Evolutionary conservation across 306 rosid genomes (phyloP), one percentile per base, ranked within the genome.

Genomic region (Medicago arabica): DNA sequence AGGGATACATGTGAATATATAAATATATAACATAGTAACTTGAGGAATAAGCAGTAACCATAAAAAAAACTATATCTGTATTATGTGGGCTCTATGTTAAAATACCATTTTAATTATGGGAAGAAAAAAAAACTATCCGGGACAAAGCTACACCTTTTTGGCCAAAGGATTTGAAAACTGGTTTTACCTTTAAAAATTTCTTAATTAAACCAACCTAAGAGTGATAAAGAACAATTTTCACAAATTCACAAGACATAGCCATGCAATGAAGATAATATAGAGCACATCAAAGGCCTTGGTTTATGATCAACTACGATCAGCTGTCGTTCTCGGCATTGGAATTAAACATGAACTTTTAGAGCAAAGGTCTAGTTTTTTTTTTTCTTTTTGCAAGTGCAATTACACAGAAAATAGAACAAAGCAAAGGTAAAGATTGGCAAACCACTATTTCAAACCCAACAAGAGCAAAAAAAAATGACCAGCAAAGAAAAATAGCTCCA

Each of bases 401-500:
- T 57, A 28, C 73, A 58, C 17, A 79, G 72, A 76, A 62, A 61
- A 73, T n/a, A 34, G 18, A 71, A 43, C 72, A 67, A 72, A 23
- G 2, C 28, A 23, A 23, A 23, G 28, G 28, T 23, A 23, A 21
- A 21, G 23, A 61, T 53, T 47, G 66, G 59, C 28, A 73, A 74
- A 47, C 69, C 10, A 54, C 59, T 81, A 72, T 74, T 47, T 64
- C 72, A 74, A 81, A 80, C 74, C 50, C 57, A 44, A 28, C 67
- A 40, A 44, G 63, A 57, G 79, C 69, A 23, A 65, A 85, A 85
- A 78, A 12, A 47, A 67, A 21, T 5, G 18, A 81, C 69, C 53
- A 64, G 44, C 78, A 74, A 23, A 43, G 44, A 55, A 63, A 82
- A 65, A 41, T 12, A 69, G 76, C 67, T 69, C 81, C 62, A 78